Conservation (phyloP, 2,329 filamentous ascomycete species). For the Pseudophaeomoniella oleicola region DNA sequence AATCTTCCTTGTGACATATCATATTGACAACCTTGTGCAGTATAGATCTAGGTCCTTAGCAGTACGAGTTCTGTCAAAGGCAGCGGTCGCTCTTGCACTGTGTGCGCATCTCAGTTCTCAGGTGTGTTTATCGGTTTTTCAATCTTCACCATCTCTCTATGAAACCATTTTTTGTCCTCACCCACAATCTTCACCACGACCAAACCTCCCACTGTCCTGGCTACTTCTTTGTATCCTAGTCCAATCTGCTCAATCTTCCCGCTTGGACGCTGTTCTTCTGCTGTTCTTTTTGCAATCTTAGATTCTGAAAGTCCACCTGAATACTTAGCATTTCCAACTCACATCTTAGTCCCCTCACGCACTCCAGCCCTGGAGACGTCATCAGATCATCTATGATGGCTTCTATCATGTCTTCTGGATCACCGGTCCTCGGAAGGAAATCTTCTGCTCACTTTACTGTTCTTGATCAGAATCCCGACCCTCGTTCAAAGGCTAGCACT, state of each 20-base stretch:
- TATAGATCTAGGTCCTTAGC: no score
- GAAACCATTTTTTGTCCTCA: no score
- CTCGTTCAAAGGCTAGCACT: not conserved
- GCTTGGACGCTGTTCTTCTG: slow-evolving; percentile 1
- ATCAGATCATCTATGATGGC: not conserved
- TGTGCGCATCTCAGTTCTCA: no score
- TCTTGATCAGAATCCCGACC: slow-evolving; percentile 2
- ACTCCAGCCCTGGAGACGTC: not conserved
- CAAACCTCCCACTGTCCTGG: no score
- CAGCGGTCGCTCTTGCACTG: no score
- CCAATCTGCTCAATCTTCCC: slow-evolving; percentile 4
- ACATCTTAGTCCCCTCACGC: slow-evolving; percentile 13
- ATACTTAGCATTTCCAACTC: slow-evolving; percentile 1
- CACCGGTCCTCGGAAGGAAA: slow-evolving; percentile 1
- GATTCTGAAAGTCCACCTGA: not conserved
- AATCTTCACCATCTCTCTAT: no score
- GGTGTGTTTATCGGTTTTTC: no score
- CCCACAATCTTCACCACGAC: no score
- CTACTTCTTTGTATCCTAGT: not conserved
- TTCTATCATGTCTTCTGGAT: slow-evolving; percentile 1
- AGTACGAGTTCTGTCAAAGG: no score
- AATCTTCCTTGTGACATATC: no score
- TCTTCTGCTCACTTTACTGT: slow-evolving; percentile 1
- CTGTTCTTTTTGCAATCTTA: not conserved
- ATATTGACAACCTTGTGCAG: no score